Evolutionary conservation across 495 filamentous ascomycete species (phyloP).

Genomic region (Barbatosphaeria neglecta): DNA sequence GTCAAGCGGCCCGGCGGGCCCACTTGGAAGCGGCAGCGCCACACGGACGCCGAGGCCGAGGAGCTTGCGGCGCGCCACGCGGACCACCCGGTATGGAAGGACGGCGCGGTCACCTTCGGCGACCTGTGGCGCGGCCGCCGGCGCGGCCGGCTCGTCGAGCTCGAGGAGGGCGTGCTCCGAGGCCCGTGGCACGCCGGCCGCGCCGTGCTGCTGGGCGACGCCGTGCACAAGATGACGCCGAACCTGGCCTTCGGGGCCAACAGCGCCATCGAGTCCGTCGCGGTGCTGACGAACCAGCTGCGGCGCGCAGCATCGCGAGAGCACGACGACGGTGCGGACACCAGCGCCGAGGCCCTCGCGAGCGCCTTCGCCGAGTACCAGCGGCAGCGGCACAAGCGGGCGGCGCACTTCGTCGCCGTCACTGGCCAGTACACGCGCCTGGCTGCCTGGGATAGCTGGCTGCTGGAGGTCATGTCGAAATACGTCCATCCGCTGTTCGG

Average conservation of each 20-base stretch:
- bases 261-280: slow-evolving; percentile 20
- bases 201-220: slow-evolving; percentile 26
- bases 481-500: neutral
- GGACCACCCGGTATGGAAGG: too few species aligned
- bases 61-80: too few species aligned
- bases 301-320: neutral
- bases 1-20: too few species aligned
- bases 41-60: too few species aligned
- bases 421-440: neutral
- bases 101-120: slow-evolving; percentile 15
- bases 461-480: neutral
- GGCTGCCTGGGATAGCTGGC: neutral
- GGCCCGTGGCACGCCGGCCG: slow-evolving; percentile 21
- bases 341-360: neutral
- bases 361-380: neutral
- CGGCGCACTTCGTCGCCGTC: neutral
- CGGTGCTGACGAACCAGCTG: slow-evolving; percentile 22
- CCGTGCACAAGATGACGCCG: slow-evolving; percentile 29
- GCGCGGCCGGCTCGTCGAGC: slow-evolving; percentile 8
- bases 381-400: neutral
- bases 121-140: slow-evolving; percentile 15
- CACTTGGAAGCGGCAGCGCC: too few species aligned
- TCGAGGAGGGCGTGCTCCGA: slow-evolving; percentile 30
- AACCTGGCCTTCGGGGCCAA: slow-evolving; percentile 21
- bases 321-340: neutral